Percentiles rank a stretch among this genome's conserved stretches.
These are phyloP conservation scores for Comarum palustre DNA, from an alignment of 306 rosid species.

Conservation along the genomic window DNA sequence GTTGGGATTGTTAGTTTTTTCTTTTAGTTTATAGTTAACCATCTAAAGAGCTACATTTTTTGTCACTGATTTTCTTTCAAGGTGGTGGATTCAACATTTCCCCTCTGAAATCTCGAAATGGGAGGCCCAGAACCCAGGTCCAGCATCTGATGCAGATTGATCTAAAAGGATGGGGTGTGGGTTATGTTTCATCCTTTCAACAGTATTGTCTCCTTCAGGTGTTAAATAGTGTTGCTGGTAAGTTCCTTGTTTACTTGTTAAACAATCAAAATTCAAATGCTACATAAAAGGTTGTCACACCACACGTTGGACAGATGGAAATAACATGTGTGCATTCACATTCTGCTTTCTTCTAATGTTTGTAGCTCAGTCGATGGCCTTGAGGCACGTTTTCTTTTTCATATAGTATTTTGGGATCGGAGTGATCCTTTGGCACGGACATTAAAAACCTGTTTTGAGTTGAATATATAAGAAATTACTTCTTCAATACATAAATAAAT, in stretches of 20 bases:
- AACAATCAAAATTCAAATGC: not conserved
- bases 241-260: conserved; percentile 27
- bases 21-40: not conserved
- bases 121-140: conserved; percentile 94
- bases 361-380: not conserved
- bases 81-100: conserved; percentile 98
- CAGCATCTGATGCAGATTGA: conserved; percentile 99
- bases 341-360: not conserved
- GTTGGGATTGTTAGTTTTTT: conserved; percentile 20
- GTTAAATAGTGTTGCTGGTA: conserved; percentile 96
- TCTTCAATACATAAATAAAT: not conserved
- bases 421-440: not conserved
- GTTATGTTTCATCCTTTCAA: conserved; percentile 85
- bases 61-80: conserved; percentile 32
- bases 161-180: conserved; percentile 97
- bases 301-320: not conserved
- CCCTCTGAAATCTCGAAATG: conserved; percentile 86
- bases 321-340: conserved; percentile 1
- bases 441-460: not conserved
- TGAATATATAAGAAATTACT: not conserved
- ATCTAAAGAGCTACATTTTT: conserved; percentile 16
- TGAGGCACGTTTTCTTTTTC: not conserved
- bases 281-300: not conserved
- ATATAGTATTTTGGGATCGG: not conserved
- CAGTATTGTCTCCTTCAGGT: conserved; percentile 96